phyloP scores from a whole-genome alignment of 768 basidiomycete genomes.

The Rubroboletus satanas region DNA sequence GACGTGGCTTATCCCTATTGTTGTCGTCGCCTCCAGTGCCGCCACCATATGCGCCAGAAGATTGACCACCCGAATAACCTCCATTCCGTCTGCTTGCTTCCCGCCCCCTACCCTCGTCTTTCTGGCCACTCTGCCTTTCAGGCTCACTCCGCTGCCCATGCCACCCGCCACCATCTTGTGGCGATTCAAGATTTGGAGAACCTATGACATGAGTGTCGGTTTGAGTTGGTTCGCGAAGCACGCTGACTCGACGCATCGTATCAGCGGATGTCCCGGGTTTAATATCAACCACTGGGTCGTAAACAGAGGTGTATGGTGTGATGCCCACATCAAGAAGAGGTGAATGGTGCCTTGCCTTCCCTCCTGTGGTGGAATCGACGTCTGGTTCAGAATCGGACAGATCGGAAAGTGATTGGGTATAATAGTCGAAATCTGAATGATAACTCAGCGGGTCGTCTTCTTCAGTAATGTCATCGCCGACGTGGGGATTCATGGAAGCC shows the following conservation, averaged over 20 bases:
- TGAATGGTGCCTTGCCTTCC: constrained; percentile 4
- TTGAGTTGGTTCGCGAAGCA: background rate
- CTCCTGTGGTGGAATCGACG: constrained; percentile 2
- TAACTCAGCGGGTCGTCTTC: constrained; percentile 33
- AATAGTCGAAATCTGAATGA: constrained; percentile 37
- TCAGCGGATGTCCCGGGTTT: constrained; percentile 46
- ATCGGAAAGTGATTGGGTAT: constrained; percentile 31
- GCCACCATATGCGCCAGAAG: constrained; percentile 22
- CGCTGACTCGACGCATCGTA: constrained; percentile 18
- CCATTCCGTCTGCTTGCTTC: constrained; percentile 11
- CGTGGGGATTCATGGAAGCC: background rate
- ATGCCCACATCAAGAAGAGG: constrained; percentile 9
- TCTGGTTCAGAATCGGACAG: constrained; percentile 30
- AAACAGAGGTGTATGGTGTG: constrained; percentile 23
- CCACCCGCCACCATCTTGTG: constrained; percentile 20
- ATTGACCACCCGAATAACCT: constrained; percentile 18
- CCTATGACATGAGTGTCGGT: background rate
- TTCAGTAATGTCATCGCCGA: constrained; percentile 11
- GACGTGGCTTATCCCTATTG: constrained; percentile 36
- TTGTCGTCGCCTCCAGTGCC: constrained; percentile 38
- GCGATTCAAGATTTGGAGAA: constrained; percentile 5
- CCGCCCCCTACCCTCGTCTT: constrained; percentile 7
- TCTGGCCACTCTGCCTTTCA: constrained; percentile 16
- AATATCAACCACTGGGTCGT: constrained; percentile 26
- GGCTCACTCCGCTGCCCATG: constrained; percentile 12